Percentiles rank a stretch among this genome's conserved stretches.
phyloP scores from a whole-genome alignment of 2,329 filamentous ascomycete genomes.

The Eurotiales sp. region DNA sequence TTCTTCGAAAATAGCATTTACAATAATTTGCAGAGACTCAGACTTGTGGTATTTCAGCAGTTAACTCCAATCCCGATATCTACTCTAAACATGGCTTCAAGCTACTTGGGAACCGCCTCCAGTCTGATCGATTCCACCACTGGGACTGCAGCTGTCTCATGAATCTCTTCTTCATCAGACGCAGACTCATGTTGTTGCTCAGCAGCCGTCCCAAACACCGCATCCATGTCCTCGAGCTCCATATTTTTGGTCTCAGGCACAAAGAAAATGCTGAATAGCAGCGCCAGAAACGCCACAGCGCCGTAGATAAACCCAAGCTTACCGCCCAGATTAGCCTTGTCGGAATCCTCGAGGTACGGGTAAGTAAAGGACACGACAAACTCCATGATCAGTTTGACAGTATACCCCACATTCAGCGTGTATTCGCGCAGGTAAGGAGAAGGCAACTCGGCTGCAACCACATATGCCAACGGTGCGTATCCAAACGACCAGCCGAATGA shows the following conservation, averaged over 20 bases:
- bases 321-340: conserved; percentile 33
- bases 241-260: conserved; percentile 20
- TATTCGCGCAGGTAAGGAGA: conserved; percentile 23
- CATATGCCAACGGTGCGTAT: conserved; percentile 35
- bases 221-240: conserved; percentile 23
- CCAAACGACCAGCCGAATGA: conserved; percentile 28
- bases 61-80: too few species aligned
- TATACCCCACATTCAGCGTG: conserved; percentile 9
- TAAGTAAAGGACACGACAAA: conserved; percentile 33
- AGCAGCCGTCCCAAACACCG: conserved; percentile 10
- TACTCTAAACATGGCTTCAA: too few species aligned
- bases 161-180: too few species aligned
- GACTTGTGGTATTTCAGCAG: too few species aligned
- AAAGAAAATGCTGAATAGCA: conserved; percentile 22
- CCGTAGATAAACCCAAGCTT: conserved; percentile 43
- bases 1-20: too few species aligned
- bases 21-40: too few species aligned
- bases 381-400: conserved; percentile 9
- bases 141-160: too few species aligned
- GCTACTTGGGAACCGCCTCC: too few species aligned
- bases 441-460: conserved; percentile 33
- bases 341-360: conserved; percentile 35
- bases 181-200: too few species aligned
- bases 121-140: too few species aligned
- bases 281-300: conserved; percentile 19